Evolutionary conservation across 2,329 filamentous ascomycete species (phyloP).

Genomic region (Aspergillus sp.): DNA sequence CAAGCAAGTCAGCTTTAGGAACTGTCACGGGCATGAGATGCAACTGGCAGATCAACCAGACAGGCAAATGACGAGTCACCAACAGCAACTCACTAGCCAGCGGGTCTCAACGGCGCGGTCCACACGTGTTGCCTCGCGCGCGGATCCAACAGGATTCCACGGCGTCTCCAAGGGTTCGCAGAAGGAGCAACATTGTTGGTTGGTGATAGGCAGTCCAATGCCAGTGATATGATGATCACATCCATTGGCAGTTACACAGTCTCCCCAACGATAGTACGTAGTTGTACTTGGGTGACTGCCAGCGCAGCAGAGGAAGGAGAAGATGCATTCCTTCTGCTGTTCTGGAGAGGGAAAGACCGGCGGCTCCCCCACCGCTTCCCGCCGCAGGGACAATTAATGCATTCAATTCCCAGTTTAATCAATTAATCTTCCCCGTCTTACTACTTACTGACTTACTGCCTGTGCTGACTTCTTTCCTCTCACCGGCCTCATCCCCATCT

Average conservation of each 20-base stretch:
- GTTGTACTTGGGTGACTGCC: background rate
- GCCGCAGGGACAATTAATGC: background rate
- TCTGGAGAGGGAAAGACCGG: background rate
- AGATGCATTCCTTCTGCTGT: background rate
- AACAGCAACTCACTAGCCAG: background rate
- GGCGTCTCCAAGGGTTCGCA: background rate
- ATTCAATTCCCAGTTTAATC: too few relatives aligned
- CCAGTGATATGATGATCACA: background rate
- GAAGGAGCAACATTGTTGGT: too few relatives aligned
- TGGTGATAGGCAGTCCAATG: too few relatives aligned
- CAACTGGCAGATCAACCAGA: too few relatives aligned
- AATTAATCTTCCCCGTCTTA: background rate
- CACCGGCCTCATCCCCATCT: background rate
- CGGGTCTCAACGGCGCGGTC: slow-evolving; percentile 1
- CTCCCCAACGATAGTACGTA: background rate
- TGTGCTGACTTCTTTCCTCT: background rate
- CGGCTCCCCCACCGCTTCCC: slow-evolving; percentile 1
- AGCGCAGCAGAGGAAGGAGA: background rate
- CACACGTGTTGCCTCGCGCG: slow-evolving; percentile 2
- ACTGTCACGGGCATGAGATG: too few relatives aligned
- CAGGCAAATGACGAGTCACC: background rate
- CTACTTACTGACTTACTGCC: background rate
- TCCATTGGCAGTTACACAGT: background rate
- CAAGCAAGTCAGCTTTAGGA: too few relatives aligned
- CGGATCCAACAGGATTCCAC: background rate